A percentile compares a stretch with the other conserved stretches of the same genome.
Conservation (phyloP, 257 asterid genomes). For the Forsythia viridissima region DNA sequence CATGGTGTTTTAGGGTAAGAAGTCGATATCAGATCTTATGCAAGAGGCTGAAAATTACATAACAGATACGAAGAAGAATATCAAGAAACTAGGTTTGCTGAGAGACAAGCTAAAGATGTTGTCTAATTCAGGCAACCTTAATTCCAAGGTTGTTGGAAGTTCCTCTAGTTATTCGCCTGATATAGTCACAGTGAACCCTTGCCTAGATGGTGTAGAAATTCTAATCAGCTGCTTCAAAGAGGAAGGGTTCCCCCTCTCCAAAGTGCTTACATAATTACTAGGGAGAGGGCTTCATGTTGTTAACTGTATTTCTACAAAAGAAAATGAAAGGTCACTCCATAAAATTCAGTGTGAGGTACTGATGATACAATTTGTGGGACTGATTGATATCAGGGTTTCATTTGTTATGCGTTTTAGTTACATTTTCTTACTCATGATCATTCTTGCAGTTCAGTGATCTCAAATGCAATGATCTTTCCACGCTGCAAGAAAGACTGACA, state of each 20-base stretch:
- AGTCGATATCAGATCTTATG: constrained; percentile 47
- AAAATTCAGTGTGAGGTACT: constrained; percentile 52
- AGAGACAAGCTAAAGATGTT: constrained; percentile 30
- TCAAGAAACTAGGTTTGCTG: constrained; percentile 28
- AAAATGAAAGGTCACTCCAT: constrained; percentile 34
- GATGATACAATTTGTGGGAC: background rate
- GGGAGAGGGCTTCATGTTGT: constrained; percentile 35
- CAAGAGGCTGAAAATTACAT: constrained; percentile 49
- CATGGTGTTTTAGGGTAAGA: constrained; percentile 44
- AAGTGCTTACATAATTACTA: constrained; percentile 34
- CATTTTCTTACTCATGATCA: background rate
- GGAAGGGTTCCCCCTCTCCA: constrained; percentile 33
- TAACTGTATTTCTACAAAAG: constrained; percentile 43
- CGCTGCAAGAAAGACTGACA: constrained; percentile 23
- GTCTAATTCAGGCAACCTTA: background rate
- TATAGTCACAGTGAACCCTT: constrained; percentile 32
- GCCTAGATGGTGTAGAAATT: constrained; percentile 43
- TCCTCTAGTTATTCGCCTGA: background rate
- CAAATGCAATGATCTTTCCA: constrained; percentile 7
- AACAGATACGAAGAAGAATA: constrained; percentile 33
- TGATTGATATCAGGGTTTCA: background rate
- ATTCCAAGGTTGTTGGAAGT: background rate
- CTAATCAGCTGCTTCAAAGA: constrained; percentile 23
- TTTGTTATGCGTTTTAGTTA: background rate
- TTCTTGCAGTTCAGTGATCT: constrained; percentile 28